These are phyloP conservation scores for Groenewaldozyma salmanticensis DNA, from an alignment of 805 yeast species.

Conservation along the genomic window DNA sequence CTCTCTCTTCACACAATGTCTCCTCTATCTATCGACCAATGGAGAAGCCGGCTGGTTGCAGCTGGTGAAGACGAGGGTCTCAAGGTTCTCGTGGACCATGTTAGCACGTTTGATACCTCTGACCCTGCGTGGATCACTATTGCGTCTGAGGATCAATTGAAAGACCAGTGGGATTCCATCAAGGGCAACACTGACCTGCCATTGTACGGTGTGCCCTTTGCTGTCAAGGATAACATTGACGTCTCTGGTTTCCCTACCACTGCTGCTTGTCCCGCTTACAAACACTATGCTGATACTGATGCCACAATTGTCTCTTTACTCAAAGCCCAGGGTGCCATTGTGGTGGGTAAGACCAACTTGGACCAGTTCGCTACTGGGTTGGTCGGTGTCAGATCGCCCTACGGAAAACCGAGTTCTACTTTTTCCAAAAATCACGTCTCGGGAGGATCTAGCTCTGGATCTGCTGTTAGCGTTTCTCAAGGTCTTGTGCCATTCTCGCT, in stretches of 20 bases:
- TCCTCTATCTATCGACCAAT: slow-evolving; percentile 40
- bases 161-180: slow-evolving; percentile 68
- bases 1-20: background rate
- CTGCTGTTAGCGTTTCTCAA: slow-evolving; percentile 83
- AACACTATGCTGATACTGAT: slow-evolving; percentile 59
- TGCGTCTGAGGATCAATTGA: slow-evolving; percentile 49
- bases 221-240: slow-evolving; percentile 91
- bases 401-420: slow-evolving; percentile 78
- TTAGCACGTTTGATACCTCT: slow-evolving; percentile 25
- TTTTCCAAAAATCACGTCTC: slow-evolving; percentile 70
- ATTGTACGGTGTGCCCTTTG: slow-evolving; percentile 90
- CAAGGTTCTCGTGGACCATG: slow-evolving; percentile 33
- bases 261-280: slow-evolving; percentile 87
- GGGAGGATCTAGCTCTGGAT: slow-evolving; percentile 95
- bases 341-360: slow-evolving; percentile 87
- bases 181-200: slow-evolving; percentile 29
- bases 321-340: slow-evolving; percentile 83
- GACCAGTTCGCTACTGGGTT: slow-evolving; percentile 98
- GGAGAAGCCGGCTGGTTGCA: slow-evolving; percentile 53
- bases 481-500: slow-evolving; percentile 83
- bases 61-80: slow-evolving; percentile 57
- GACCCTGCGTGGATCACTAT: slow-evolving; percentile 94
- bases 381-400: slow-evolving; percentile 92
- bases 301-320: slow-evolving; percentile 67
- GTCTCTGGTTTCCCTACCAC: slow-evolving; percentile 76